These are phyloP conservation scores for Aspergillus cejpii DNA, from an alignment of 2,329 filamentous ascomycete genomes.

Conservation along the genomic window DNA sequence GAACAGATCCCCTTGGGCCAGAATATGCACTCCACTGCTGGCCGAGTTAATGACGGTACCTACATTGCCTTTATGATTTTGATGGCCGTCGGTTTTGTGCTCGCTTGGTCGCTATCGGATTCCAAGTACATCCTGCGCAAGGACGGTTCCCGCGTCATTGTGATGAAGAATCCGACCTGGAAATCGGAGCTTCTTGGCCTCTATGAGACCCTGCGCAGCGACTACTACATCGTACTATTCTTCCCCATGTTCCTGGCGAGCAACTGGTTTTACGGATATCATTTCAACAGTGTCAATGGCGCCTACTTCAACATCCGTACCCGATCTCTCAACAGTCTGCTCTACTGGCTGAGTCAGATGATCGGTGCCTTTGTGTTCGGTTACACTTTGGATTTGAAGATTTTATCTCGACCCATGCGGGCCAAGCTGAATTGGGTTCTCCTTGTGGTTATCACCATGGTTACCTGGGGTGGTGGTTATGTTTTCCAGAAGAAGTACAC, in stretches of 20 bases:
- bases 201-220: slow-evolving; percentile 61
- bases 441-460: slow-evolving; percentile 65
- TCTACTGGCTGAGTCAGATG: slow-evolving; percentile 78
- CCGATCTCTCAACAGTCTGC: slow-evolving; percentile 65
- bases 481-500: slow-evolving; percentile 62
- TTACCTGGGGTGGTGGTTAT: slow-evolving; percentile 76
- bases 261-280: slow-evolving; percentile 76
- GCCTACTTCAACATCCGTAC: slow-evolving; percentile 68
- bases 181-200: slow-evolving; percentile 70
- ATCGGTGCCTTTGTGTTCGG: slow-evolving; percentile 68
- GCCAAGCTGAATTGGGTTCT: slow-evolving; percentile 58
- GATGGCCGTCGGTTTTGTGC: slow-evolving; percentile 62
- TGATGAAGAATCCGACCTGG: slow-evolving; percentile 90
- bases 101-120: slow-evolving; percentile 65
- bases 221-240: slow-evolving; percentile 66
- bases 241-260: slow-evolving; percentile 78
- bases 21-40: slow-evolving; percentile 40
- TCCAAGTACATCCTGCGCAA: slow-evolving; percentile 65
- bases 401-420: slow-evolving; percentile 57
- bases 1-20: slow-evolving; percentile 41
- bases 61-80: slow-evolving; percentile 84
- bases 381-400: slow-evolving; percentile 57
- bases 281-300: slow-evolving; percentile 67
- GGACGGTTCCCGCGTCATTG: slow-evolving; percentile 71
- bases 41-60: slow-evolving; percentile 59